Evolutionary conservation across 148 eudicot species (phyloP).

Genomic region (Nepenthes mirabilis): DNA sequence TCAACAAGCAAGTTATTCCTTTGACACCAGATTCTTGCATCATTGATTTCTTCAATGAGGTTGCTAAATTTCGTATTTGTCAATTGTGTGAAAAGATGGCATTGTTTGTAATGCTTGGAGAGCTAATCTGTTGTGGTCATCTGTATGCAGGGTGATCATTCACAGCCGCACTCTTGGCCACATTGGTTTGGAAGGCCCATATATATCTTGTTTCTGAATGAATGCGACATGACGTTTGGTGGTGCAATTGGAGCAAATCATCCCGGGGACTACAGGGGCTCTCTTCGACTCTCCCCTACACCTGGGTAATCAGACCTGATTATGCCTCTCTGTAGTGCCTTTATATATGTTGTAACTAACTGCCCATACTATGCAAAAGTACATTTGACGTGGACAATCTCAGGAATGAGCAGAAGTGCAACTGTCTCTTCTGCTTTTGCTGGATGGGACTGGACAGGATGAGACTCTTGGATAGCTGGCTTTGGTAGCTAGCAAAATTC

Average conservation of each 20-base stretch:
- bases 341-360: neutral
- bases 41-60: slow-evolving; percentile 56
- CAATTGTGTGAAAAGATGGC: neutral
- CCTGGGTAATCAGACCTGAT: slow-evolving; percentile 31
- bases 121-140: slow-evolving; percentile 8
- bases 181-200: slow-evolving; percentile 47
- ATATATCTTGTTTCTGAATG: slow-evolving; percentile 34
- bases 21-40: slow-evolving; percentile 47
- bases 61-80: slow-evolving; percentile 5
- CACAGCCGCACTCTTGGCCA: slow-evolving; percentile 48
- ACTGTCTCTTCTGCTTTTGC: too few relatives aligned
- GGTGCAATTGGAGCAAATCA: slow-evolving; percentile 18
- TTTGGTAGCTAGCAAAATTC: too few relatives aligned
- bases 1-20: slow-evolving; percentile 24
- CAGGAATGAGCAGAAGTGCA: too few relatives aligned
- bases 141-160: slow-evolving; percentile 38
- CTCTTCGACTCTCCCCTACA: slow-evolving; percentile 32
- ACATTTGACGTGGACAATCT: too few relatives aligned
- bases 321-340: neutral
- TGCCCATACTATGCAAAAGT: too few relatives aligned
- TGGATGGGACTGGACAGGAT: too few relatives aligned
- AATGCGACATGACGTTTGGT: slow-evolving; percentile 53
- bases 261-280: slow-evolving; percentile 42
- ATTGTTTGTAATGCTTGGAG: neutral
- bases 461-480: too few relatives aligned